Percentiles rank a stretch among this genome's conserved stretches.
Evolutionary conservation across 148 eudicot genomes (phyloP).

Genomic region (Amaranthus hypochondriacus): DNA sequence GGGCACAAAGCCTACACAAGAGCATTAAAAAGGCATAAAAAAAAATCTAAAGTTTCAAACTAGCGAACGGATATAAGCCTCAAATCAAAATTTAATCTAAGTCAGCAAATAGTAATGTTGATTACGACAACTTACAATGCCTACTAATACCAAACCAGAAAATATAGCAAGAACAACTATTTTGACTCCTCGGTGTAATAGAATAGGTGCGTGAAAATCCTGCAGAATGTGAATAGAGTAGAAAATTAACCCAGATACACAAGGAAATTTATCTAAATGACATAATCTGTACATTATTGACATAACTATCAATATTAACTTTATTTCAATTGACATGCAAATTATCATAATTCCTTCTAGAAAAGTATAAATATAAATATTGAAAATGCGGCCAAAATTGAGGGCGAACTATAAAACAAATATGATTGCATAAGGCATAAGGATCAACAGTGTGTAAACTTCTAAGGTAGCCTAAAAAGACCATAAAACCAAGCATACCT

Average conservation of each 20-base stretch:
- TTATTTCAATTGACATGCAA: not conserved
- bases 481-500: conserved; percentile 30
- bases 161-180: conserved; percentile 45
- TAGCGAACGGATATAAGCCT: not conserved
- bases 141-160: conserved; percentile 42
- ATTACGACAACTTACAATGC: conserved; percentile 47
- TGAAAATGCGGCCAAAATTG: not conserved
- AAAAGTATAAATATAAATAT: not conserved
- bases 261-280: not conserved
- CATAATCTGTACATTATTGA: not conserved
- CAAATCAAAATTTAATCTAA: conserved; percentile 3
- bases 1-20: conserved; percentile 47
- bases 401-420: not conserved
- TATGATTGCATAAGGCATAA: not conserved
- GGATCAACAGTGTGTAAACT: not conserved
- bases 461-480: not conserved
- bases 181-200: conserved; percentile 45
- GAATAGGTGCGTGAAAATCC: conserved; percentile 58
- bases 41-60: not conserved
- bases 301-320: not conserved
- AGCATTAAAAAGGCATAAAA: not conserved
- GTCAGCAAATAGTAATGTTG: not conserved
- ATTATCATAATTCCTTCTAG: not conserved
- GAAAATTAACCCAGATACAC: not conserved
- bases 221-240: conserved; percentile 20